A percentile compares a stretch with the other conserved stretches of the same genome.
Conservation (phyloP, 2,329 filamentous ascomycete genomes). For the Ophiosphaerella korrae region DNA sequence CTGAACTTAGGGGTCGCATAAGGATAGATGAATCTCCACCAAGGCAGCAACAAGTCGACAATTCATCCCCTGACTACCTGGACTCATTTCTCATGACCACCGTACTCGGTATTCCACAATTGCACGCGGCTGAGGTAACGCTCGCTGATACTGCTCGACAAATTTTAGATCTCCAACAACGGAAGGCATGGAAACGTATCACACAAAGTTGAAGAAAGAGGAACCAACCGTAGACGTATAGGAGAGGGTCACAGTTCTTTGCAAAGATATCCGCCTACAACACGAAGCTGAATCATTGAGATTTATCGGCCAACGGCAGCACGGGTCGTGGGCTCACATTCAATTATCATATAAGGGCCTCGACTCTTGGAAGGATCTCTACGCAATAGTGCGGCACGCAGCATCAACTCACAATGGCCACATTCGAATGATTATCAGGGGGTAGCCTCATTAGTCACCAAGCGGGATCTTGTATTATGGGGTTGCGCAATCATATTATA, state of each 20-base stretch:
- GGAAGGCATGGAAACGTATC: conserved; percentile 29
- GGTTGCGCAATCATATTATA: no score
- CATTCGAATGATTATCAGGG: no score
- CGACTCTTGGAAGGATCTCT: no score
- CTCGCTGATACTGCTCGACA: conserved; percentile 27
- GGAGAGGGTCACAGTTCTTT: background rate
- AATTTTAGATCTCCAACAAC: conserved; percentile 31
- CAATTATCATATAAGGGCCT: no score
- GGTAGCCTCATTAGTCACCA: no score
- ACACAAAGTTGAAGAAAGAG: conserved; percentile 20
- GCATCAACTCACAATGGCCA: no score
- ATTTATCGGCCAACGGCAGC: no score
- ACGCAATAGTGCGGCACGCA: no score
- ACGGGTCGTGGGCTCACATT: no score
- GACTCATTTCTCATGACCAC: conserved; percentile 26
- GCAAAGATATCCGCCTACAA: background rate
- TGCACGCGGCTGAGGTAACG: conserved; percentile 30
- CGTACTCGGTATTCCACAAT: conserved; percentile 27
- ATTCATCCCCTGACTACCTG: conserved; percentile 19
- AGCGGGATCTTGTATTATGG: no score
- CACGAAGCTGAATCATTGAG: no score
- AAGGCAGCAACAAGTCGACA: conserved; percentile 5
- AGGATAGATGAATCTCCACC: conserved; percentile 17
- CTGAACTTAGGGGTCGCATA: conserved; percentile 27
- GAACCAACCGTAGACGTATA: no score